These are phyloP conservation scores for Microstegium vimineum DNA, from an alignment of 176 grass and related monocot genomes.

Conservation along the genomic window DNA sequence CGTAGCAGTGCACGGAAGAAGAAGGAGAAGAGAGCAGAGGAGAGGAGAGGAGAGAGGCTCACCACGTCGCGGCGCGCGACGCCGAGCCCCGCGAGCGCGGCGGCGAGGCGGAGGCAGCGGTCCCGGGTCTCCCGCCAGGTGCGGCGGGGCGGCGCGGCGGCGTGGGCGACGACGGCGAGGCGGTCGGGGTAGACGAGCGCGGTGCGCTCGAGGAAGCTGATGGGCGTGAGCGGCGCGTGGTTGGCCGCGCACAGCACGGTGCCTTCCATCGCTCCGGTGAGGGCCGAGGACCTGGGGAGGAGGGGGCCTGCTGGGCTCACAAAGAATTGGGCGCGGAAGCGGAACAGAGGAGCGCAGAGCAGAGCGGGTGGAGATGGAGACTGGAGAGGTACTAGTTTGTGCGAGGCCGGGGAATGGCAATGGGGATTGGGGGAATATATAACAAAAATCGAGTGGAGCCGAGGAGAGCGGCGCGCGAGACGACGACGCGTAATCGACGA, in stretches of 20 bases:
- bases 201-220: slow-evolving; percentile 73
- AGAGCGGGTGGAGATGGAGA: too few relatives aligned
- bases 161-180: slow-evolving; percentile 33
- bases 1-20: too few relatives aligned
- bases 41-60: not conserved
- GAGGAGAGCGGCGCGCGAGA: too few relatives aligned
- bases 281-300: too few relatives aligned
- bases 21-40: not conserved
- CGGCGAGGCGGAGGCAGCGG: slow-evolving; percentile 74
- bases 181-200: slow-evolving; percentile 69
- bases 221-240: slow-evolving; percentile 80
- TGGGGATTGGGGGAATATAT: too few relatives aligned
- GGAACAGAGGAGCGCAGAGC: too few relatives aligned
- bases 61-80: slow-evolving; percentile 64
- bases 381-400: too few relatives aligned
- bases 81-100: slow-evolving; percentile 53
- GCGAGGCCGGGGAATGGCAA: too few relatives aligned
- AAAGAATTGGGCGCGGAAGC: too few relatives aligned
- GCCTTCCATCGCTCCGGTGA: slow-evolving; percentile 77
- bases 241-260: slow-evolving; percentile 60
- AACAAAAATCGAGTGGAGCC: too few relatives aligned
- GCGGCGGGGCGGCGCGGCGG: not conserved
- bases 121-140: slow-evolving; percentile 67
- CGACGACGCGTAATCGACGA: too few relatives aligned
- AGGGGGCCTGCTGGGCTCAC: too few relatives aligned